Evolutionary conservation across 345 rosid genomes (phyloP), one percentile per base, ranked within the genome.

Genomic region (Acer negundo): DNA sequence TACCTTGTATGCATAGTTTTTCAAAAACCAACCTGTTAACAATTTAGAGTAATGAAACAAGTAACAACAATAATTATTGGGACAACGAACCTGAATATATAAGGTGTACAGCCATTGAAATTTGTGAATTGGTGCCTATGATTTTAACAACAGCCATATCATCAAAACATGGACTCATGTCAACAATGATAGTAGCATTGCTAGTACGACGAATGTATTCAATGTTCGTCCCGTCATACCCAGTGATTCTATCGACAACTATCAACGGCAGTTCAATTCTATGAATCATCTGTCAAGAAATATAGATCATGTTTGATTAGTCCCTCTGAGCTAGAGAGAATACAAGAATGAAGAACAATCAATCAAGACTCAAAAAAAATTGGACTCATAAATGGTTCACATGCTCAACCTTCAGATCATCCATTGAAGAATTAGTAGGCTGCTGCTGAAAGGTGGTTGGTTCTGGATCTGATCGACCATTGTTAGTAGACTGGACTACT

Each of bases 141-240:
- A 85, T 80, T 75, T 85, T 83, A 26, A 85, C 78, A 9, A 77
- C 71, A 11, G 82, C 82, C 85, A 80, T 78, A 75, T 85, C 85
- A n/a, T 82, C 80, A 16, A 72, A 76, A 35, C 77, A 81, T 53
- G 82, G 78, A 74, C 80, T 80, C 80, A 77, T 83, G 65, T 82
- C 75, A 53, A 82, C 63, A 7, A 78, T 80, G 62, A 23, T n/a
- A n/a, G n/a, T n/a, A n/a, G n/a, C n/a, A n/a, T n/a, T n/a, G n/a
- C n/a, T n/a, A n/a, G n/a, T n/a, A n/a, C n/a, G n/a, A n/a, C 85
- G 85, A 65, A 85, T 85, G 67, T 77, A 82, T 10, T 81, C 87
- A 49, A 85, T 85, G 62, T 85, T 82, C 10, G 79, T 67, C 76
- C 85, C 87, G 55, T 69, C 79, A 61, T 77, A 63, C 49, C 87